Evolutionary conservation across 208 protist genomes (phyloP).

Genomic region (Acanthamoeba sp.): DNA sequence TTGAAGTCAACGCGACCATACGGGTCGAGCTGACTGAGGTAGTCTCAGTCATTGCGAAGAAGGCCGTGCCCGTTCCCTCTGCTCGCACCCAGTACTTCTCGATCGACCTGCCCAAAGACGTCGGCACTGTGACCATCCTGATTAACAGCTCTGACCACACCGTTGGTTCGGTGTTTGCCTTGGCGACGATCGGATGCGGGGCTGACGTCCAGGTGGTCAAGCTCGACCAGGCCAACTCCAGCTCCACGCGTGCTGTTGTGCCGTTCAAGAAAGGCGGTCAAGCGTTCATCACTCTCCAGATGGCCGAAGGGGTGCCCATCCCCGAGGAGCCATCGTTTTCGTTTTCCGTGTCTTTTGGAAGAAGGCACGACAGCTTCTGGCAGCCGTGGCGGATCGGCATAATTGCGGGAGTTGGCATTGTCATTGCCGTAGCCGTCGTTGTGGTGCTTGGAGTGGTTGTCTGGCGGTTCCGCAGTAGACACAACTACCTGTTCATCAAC

Average conservation of each 20-base stretch:
- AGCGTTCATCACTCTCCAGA: not conserved
- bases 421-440: not conserved
- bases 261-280: not conserved
- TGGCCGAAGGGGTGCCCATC: not conserved
- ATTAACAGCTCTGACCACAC: not conserved
- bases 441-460: not conserved
- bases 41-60: not conserved
- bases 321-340: not conserved
- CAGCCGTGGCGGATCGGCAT: not conserved
- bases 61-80: not conserved
- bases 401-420: not conserved
- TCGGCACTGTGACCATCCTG: not conserved
- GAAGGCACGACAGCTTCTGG: not conserved
- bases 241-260: not conserved
- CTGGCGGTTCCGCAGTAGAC: not conserved
- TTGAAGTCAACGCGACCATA: not conserved
- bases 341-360: not conserved
- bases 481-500: too few species aligned
- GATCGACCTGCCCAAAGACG: not conserved
- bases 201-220: not conserved
- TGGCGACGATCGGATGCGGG: not conserved
- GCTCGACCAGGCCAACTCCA: not conserved
- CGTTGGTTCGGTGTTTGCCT: not conserved
- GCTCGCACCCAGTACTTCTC: not conserved
- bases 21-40: not conserved